Evolutionary conservation across 768 basidiomycete species (phyloP), one percentile per base, ranked within the genome.

Genomic region (Tricholoma furcatifolium): DNA sequence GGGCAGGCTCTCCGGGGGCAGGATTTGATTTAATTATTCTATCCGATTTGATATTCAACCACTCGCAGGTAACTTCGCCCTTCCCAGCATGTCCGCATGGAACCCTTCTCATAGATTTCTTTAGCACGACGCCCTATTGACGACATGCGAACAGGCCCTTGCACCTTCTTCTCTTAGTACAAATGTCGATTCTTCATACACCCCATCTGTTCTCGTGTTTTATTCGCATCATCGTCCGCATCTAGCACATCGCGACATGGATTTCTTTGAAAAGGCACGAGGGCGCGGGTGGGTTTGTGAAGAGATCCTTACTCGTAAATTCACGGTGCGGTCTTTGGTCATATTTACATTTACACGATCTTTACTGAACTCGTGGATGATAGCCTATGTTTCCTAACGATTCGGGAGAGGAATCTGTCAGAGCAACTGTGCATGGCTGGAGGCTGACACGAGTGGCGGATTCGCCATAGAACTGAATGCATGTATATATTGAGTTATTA

Each of bases 11-110:
- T 40, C 24, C 43, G 21, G n/a, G n/a, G n/a, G 18, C 59, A 2
- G 69, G 71, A 27, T 98, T 91, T 62, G 84, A 96, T 61, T 63
- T 96, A 18, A 78, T 98, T 49, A 84, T 98, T 55, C 75, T 98
- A 51, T 95, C 93, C 1, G 95, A 98, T 70, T 82, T 98, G 31
- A 82, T 98, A 31, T 97, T 96, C 70, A 97, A 95, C 60, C 94
- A 96, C 60, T 93, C 93, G 1, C 92, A 95, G 74, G 92, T 88
- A 56, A 32, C 73, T 35, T 2, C 8, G 12, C 8, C n/a, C n/a
- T n/a, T 39, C 21, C 41, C 6, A 3, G 27, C n/a, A 14, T 1
- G 18, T 24, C 20, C 46, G 15, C 8, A 12, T 43, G 47, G 43
- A 58, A 17, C 7, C 24, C 40, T 27, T 43, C 21, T 2, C 27